These are phyloP conservation scores for Quercus agrifolia DNA, from an alignment of 306 rosid species.

Conservation along the genomic window DNA sequence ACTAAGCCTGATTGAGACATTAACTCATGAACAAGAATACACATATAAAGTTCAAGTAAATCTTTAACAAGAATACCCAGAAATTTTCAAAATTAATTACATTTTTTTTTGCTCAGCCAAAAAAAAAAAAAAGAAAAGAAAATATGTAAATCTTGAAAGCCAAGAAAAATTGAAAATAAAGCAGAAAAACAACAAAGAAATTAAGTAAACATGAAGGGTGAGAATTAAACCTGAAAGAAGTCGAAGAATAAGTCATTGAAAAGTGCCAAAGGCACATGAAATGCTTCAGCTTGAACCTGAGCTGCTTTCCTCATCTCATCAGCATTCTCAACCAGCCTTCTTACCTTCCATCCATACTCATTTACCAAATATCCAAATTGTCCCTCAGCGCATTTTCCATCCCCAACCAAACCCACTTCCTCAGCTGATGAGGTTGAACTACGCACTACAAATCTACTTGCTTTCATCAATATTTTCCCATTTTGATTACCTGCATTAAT, in stretches of 20 bases:
- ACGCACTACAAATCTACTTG: slow-evolving; percentile 22
- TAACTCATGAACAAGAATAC: too few relatives aligned
- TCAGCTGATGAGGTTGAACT: slow-evolving; percentile 30
- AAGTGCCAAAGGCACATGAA: slow-evolving; percentile 60
- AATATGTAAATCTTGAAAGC: too few relatives aligned
- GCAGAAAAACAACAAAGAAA: too few relatives aligned
- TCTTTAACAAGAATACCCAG: too few relatives aligned
- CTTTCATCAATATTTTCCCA: neutral
- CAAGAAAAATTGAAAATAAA: too few relatives aligned
- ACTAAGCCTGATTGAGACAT: too few relatives aligned
- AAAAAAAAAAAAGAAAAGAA: too few relatives aligned
- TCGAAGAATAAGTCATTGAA: slow-evolving; percentile 64
- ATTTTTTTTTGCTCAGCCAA: too few relatives aligned
- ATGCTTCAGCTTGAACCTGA: slow-evolving; percentile 73
- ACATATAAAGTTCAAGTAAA: too few relatives aligned
- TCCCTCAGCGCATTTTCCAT: neutral
- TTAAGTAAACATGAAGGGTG: neutral
- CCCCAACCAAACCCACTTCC: slow-evolving; percentile 21
- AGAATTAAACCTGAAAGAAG: slow-evolving; percentile 59
- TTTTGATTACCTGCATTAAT: neutral
- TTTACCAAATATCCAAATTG: slow-evolving; percentile 43
- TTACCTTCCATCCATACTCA: slow-evolving; percentile 75
- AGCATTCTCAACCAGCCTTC: slow-evolving; percentile 43
- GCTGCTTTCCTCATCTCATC: slow-evolving; percentile 72
- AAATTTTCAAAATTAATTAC: too few relatives aligned